Conservation (phyloP, 139 green algal genomes). For the Tetradesmus obliquus region DNA sequence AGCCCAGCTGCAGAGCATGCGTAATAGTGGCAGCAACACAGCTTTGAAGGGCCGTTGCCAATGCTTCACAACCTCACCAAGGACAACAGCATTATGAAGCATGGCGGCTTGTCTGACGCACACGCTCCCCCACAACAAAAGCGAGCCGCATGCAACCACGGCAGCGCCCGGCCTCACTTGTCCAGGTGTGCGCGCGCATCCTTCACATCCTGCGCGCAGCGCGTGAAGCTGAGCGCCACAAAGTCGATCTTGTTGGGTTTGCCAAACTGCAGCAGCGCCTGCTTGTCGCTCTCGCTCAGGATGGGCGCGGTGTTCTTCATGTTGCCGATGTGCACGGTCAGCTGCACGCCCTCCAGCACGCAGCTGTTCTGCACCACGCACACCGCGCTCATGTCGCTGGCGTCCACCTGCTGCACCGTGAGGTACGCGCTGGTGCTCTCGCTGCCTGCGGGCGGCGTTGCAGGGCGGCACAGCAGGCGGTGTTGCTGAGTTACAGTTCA, state of each 20-base stretch:
- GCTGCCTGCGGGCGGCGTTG: slow-evolving; percentile 35
- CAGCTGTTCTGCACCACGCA: slow-evolving; percentile 80
- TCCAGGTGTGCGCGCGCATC: slow-evolving; percentile 82
- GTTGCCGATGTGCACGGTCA: slow-evolving; percentile 75
- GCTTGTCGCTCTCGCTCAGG: slow-evolving; percentile 52
- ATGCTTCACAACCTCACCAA: no score
- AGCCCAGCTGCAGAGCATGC: no score
- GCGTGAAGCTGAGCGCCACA: slow-evolving; percentile 70
- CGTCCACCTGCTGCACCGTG: slow-evolving; percentile 66
- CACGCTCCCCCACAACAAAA: background rate
- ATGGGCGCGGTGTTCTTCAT: slow-evolving; percentile 65
- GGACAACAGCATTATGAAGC: no score
- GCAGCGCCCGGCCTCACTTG: slow-evolving; percentile 24
- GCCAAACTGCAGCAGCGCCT: slow-evolving; percentile 32
- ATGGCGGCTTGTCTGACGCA: no score
- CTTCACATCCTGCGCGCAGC: slow-evolving; percentile 52
- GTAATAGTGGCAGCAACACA: no score
- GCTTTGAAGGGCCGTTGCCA: no score
- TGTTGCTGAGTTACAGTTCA: background rate
- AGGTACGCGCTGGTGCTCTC: slow-evolving; percentile 75
- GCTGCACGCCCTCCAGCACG: slow-evolving; percentile 79
- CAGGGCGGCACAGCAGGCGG: background rate
- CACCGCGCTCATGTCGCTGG: slow-evolving; percentile 49
- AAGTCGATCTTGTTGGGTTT: slow-evolving; percentile 72
- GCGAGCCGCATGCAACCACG: background rate